phyloP scores from a whole-genome alignment of 2,329 filamentous ascomycete species.

The Alternaria consortialis region DNA sequence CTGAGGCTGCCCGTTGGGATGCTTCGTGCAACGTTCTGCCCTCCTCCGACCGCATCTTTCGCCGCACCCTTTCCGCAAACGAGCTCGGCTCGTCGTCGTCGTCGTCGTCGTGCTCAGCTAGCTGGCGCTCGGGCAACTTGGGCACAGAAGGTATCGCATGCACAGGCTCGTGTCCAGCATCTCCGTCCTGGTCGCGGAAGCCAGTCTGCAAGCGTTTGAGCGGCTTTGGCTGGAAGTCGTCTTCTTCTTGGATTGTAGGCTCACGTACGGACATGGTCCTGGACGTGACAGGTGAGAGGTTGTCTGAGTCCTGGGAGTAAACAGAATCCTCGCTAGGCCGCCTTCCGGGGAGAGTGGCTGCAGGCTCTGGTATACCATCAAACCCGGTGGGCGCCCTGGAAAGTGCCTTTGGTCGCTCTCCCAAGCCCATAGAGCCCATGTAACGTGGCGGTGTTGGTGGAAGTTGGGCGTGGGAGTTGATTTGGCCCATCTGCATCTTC shows the following conservation, averaged over 20 bases:
- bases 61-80: slow-evolving; percentile 57
- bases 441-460: slow-evolving; percentile 39
- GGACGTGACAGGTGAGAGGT: slow-evolving; percentile 32
- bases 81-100: slow-evolving; percentile 50
- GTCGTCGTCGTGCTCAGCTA: slow-evolving; percentile 30
- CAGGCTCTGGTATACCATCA: slow-evolving; percentile 30
- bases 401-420: slow-evolving; percentile 43
- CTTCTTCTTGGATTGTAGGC: slow-evolving; percentile 50
- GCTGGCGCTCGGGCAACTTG: slow-evolving; percentile 39
- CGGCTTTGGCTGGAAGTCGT: slow-evolving; percentile 63
- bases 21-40: slow-evolving; percentile 60
- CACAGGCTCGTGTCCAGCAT: slow-evolving; percentile 54
- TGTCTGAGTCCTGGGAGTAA: slow-evolving; percentile 45
- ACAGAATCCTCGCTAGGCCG: slow-evolving; percentile 46
- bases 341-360: slow-evolving; percentile 1
- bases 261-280: slow-evolving; percentile 37
- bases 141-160: slow-evolving; percentile 48
- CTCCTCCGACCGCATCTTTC: slow-evolving; percentile 63
- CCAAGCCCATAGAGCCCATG: slow-evolving; percentile 48
- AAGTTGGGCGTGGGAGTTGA: slow-evolving; percentile 43
- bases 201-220: slow-evolving; percentile 69
- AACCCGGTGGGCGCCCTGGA: slow-evolving; percentile 48
- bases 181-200: slow-evolving; percentile 36
- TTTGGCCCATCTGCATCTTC: slow-evolving; percentile 49
- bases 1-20: slow-evolving; percentile 36